phyloP scores from a whole-genome alignment of 1,284 basidiomycete species.

The Cutaneotrichosporon cyanovorans region DNA sequence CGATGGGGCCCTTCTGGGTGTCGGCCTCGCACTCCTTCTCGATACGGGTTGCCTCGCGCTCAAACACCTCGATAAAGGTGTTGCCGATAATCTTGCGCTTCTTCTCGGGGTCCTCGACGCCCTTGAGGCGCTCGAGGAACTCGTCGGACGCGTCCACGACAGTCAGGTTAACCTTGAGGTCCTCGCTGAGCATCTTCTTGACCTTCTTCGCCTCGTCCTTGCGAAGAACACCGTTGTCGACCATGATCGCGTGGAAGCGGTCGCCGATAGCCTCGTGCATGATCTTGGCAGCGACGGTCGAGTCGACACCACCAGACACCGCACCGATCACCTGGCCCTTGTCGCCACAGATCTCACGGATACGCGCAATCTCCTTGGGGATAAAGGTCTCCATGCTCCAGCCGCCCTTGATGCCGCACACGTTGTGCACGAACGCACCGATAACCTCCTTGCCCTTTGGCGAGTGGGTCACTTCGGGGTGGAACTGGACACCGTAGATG shows the following conservation, averaged over 20 bases:
- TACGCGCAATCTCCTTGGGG: conserved; percentile 91
- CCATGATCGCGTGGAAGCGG: conserved; percentile 99
- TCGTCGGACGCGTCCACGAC: conserved; percentile 92
- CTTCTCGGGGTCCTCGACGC: conserved; percentile 90
- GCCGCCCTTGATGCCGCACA: conserved; percentile 72
- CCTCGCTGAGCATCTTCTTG: conserved; percentile 85
- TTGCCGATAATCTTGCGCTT: conserved; percentile 99
- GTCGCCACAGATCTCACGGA: conserved; percentile 88
- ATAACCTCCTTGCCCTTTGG: conserved; percentile 87
- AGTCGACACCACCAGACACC: conserved; percentile 95
- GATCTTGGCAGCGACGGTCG: conserved; percentile 94
- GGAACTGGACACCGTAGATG: conserved; percentile 97
- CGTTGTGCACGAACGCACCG: conserved; percentile 72
- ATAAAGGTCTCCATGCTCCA: conserved; percentile 99
- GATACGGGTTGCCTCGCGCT: conserved; percentile 82
- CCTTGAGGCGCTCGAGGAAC: conserved; percentile 82
- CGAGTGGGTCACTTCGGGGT: conserved; percentile 96
- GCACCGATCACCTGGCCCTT: conserved; percentile 96
- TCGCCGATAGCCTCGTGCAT: conserved; percentile 99
- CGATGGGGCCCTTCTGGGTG: conserved; percentile 76
- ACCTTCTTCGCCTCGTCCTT: conserved; percentile 88
- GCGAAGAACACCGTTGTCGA: conserved; percentile 96
- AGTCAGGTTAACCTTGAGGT: conserved; percentile 93
- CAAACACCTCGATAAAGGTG: conserved; percentile 98
- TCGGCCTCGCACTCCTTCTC: conserved; percentile 65